Evolutionary conservation across 768 basidiomycete genomes (phyloP).

Genomic region (Mycena vitilis): DNA sequence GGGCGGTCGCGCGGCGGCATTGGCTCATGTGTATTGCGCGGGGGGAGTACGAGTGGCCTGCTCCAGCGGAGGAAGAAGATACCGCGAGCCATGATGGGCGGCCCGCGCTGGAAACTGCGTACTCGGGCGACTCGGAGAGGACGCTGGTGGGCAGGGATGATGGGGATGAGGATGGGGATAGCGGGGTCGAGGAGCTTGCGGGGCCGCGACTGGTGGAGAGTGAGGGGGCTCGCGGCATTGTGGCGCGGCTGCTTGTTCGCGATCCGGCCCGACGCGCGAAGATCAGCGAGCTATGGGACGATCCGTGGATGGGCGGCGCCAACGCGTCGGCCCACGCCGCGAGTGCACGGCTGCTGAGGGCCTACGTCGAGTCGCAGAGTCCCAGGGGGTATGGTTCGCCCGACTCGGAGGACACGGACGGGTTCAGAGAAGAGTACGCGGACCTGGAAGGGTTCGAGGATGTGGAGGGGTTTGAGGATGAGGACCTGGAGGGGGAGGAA

Average conservation of each 20-base stretch:
- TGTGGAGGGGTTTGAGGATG: slow-evolving; percentile 33
- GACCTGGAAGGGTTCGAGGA: slow-evolving; percentile 28
- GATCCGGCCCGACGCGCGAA: slow-evolving; percentile 74
- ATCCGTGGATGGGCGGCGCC: slow-evolving; percentile 57
- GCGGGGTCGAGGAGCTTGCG: slow-evolving; percentile 42
- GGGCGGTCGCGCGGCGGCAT: slow-evolving; percentile 56
- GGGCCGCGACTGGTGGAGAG: slow-evolving; percentile 53
- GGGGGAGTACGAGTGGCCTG: slow-evolving; percentile 83
- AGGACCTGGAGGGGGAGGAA: slow-evolving; percentile 36
- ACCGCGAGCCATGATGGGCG: neutral
- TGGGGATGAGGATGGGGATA: slow-evolving; percentile 20
- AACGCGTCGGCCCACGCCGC: neutral
- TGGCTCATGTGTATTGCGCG: slow-evolving; percentile 86
- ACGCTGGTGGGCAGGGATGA: slow-evolving; percentile 3
- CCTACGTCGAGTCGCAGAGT: slow-evolving; percentile 31
- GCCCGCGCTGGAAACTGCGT: neutral
- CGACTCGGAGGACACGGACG: slow-evolving; percentile 9
- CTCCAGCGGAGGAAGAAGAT: neutral
- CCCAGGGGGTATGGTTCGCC: slow-evolving; percentile 8
- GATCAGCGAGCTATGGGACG: slow-evolving; percentile 73
- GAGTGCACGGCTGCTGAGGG: slow-evolving; percentile 18
- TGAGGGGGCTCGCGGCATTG: slow-evolving; percentile 64
- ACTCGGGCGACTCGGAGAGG: slow-evolving; percentile 20
- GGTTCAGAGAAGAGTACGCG: slow-evolving; percentile 19
- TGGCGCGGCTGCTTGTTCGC: slow-evolving; percentile 72